Evolutionary conservation across 306 rosid species (phyloP).

Genomic region (Lagenaria siceraria): DNA sequence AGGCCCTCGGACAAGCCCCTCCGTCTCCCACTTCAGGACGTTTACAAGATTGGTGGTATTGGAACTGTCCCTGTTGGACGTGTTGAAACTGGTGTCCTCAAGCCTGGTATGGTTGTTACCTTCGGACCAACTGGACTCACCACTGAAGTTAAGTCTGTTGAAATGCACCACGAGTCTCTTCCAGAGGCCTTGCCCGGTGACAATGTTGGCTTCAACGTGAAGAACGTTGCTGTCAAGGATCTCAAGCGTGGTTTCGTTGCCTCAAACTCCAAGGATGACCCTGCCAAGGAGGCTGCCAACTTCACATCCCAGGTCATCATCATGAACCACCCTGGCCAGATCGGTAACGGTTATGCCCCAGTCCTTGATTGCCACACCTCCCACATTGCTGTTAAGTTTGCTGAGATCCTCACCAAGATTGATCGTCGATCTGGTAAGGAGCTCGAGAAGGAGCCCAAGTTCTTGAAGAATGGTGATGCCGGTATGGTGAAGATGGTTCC

Average conservation of each 20-base stretch:
- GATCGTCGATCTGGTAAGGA: constrained; percentile 34
- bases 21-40: constrained; percentile 19
- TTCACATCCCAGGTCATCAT: constrained; percentile 9
- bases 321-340: constrained; percentile 19
- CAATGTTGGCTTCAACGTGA: constrained; percentile 10
- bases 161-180: constrained; percentile 13
- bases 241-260: constrained; percentile 10
- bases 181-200: constrained; percentile 14
- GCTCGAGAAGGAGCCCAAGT: constrained; percentile 10
- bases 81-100: constrained; percentile 14
- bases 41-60: constrained; percentile 21
- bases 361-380: constrained; percentile 51
- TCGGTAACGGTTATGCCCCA: constrained; percentile 22
- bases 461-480: constrained; percentile 19
- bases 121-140: constrained; percentile 10
- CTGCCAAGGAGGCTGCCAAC: constrained; percentile 10
- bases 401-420: constrained; percentile 33
- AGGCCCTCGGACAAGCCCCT: constrained; percentile 20
- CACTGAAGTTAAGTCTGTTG: constrained; percentile 10
- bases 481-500: constrained; percentile 21
- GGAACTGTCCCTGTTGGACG: constrained; percentile 17
- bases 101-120: constrained; percentile 16
- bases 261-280: constrained; percentile 11
- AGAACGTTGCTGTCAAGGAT: constrained; percentile 16
- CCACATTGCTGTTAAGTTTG: constrained; percentile 45